A percentile compares a stretch with the other conserved stretches of the same genome.
Conservation (phyloP, 2,329 filamentous ascomycete species). For the Fusarium subglutinans region DNA sequence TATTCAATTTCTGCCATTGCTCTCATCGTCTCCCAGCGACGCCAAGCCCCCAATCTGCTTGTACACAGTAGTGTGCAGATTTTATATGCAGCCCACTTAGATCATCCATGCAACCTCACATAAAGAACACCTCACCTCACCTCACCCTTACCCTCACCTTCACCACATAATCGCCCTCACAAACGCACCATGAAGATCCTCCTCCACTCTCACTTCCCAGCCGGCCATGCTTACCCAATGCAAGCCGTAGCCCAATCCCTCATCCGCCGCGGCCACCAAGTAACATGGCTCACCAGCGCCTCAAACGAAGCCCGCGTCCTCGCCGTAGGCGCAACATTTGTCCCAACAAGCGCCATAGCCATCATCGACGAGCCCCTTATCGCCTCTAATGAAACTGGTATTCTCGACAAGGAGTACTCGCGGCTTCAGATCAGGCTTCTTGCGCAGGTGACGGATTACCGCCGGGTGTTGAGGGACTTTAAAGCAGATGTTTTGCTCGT, state of each 20-base stretch:
- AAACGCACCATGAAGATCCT: constrained; percentile 48
- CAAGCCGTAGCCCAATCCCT: constrained; percentile 51
- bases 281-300: constrained; percentile 50
- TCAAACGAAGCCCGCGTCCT: constrained; percentile 47
- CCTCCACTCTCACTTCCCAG: constrained; percentile 52
- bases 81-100: not conserved
- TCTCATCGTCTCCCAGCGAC: not conserved
- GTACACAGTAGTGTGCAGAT: not conserved
- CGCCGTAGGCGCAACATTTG: constrained; percentile 48
- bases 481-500: constrained; percentile 48
- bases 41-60: not conserved
- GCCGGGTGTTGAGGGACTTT: constrained; percentile 43
- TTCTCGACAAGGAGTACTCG: constrained; percentile 44
- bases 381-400: constrained; percentile 41
- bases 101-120: constrained; percentile 5
- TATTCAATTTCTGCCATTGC: not conserved
- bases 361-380: constrained; percentile 46
- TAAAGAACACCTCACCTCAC: not conserved
- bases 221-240: constrained; percentile 52
- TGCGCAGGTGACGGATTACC: constrained; percentile 50
- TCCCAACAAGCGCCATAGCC: constrained; percentile 45
- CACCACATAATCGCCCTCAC: not conserved
- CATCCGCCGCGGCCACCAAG: constrained; percentile 49
- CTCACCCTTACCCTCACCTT: not conserved
- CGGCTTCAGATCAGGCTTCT: constrained; percentile 43